Base-by-base conservation (phyloP, 257 asterid genomes). In the Oldenlandia corymbosa region DNA sequence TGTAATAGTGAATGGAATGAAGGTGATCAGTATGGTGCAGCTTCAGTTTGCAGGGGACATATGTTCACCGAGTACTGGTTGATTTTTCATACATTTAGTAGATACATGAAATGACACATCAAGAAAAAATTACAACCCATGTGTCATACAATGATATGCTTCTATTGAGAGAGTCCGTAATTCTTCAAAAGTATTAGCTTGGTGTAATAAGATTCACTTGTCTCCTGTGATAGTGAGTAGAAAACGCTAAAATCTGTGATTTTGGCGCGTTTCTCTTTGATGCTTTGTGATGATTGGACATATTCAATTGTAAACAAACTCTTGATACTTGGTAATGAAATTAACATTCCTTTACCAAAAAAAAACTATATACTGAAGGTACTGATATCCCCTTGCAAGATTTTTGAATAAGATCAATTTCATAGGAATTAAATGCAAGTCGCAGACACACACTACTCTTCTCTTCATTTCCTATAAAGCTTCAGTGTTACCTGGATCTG, bases 401-500 rank as follows among this genome's bases (percentile, higher is more conserved):
- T 49, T 14, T 14, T 12, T 30, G 9, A 10, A 23, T 21, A 48
- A 59, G n/a, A 37, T 59, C 39, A 34, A 46, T 14, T 20, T 42
- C n/a, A 10, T 4, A 5, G 41, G 26, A 49, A 23, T 27, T 6
- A 41, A 23, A 58, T 23, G 42, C 18, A 7, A 54, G n/a, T n/a
- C n/a, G n/a, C 39, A 10, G 5, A 24, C 27, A 45, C 16, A n/a
- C 27, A 7, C 24, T 60, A 50, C 42, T 17, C 59, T 10, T 45
- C 11, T 43, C 42, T 18, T 17, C 59, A 16, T 45, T 17, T 43
- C 42, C n/a, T 24, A 32, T 43, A 10, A 30, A 23, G 31, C 28
- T 26, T 54, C 55, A 49, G 39, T 13, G 28, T 70, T 66, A 80
- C 84, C 80, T 63, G 80, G 24, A 65, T 11, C 65, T 32, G 81